These are phyloP conservation scores for Eucalyptus urophylla DNA, from an alignment of 345 rosid species.

Conservation along the genomic window DNA sequence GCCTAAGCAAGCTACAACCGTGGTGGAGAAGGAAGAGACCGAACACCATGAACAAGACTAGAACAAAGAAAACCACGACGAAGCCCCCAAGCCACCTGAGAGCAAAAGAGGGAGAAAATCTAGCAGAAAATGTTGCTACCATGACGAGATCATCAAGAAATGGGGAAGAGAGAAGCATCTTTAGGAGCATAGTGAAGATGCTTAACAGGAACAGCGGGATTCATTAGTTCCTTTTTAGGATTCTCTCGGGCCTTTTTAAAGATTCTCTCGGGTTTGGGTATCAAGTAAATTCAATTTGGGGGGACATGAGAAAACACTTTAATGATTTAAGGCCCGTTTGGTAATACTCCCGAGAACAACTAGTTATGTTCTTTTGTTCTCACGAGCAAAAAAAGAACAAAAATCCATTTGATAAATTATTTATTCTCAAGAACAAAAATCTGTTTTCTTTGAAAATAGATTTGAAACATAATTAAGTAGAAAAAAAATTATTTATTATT, in stretches of 20 bases:
- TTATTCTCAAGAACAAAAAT: too few species aligned
- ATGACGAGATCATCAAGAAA: neutral
- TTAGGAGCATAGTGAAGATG: neutral
- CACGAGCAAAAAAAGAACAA: neutral
- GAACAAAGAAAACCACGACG: neutral
- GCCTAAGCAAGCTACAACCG: slow-evolving; percentile 2
- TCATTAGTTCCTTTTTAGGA: slow-evolving; percentile 14
- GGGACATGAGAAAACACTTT: neutral
- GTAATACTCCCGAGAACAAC: too few species aligned
- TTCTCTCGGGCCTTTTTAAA: slow-evolving; percentile 5
- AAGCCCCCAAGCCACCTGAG: neutral
- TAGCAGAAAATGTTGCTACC: neutral
- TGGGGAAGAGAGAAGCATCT: neutral
- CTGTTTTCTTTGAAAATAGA: too few species aligned
- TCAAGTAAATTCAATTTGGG: neutral
- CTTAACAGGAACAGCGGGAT: slow-evolving; percentile 10
- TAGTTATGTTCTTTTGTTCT: neutral
- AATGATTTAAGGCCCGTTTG: neutral
- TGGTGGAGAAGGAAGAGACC: neutral
- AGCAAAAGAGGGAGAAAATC: neutral
- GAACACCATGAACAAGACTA: neutral
- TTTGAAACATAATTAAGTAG: too few species aligned
- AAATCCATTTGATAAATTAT: too few species aligned
- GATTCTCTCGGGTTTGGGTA: neutral
- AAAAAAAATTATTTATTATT: too few species aligned